Base-by-base conservation (phyloP, 1,284 basidiomycete species). In the Crucibulum parvulum region DNA sequence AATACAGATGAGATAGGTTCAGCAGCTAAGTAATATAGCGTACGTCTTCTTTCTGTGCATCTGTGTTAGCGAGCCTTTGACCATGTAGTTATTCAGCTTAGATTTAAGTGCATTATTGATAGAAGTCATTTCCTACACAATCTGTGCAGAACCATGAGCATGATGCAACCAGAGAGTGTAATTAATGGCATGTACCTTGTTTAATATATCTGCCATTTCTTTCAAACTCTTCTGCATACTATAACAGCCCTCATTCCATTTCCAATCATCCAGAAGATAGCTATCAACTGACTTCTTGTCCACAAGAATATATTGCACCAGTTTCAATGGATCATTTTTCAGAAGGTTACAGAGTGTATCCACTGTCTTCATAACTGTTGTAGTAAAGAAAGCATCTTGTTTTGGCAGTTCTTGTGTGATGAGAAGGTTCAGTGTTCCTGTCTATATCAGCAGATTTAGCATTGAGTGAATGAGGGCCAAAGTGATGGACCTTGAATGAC, bases 31-130 rank as follows among this genome's bases (percentile, higher is more conserved):
- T 47, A 57, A 55, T 56, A 52, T 38, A 37, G 78, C 90, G 68
- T 72, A 96, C 94, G 88, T 89, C 83, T 94, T 94, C 86, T 96
- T 98, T 65, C 97, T 89, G 74, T 98, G 95, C 82, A 99, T 89
- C 72, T 95, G 92, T n/a, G 90, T 89, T 60, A 99, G 81, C 50
- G 93, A 91, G 0, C 96, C 95, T 77, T 99, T 99, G 56, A 96
- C 93, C 18, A 97, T 81, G 72, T 99, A 99, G 70, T 89, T 91
- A 70, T 91, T 93, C 37, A 96, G 80, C 77, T 98, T 98, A 60
- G 89, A 84, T 83, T 93, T 96, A 87, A 95, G 91, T 41, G 91
- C 88, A 71, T 90, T 91, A 75, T 97, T 95, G 64, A 96, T 94
- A 24, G 93, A 93, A 41, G 84, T 84, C 88, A 95, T 92, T 83